Evolutionary conservation across 2,329 filamentous ascomycete species (phyloP).

Genomic region (Phyllosticta citribraziliensis): DNA sequence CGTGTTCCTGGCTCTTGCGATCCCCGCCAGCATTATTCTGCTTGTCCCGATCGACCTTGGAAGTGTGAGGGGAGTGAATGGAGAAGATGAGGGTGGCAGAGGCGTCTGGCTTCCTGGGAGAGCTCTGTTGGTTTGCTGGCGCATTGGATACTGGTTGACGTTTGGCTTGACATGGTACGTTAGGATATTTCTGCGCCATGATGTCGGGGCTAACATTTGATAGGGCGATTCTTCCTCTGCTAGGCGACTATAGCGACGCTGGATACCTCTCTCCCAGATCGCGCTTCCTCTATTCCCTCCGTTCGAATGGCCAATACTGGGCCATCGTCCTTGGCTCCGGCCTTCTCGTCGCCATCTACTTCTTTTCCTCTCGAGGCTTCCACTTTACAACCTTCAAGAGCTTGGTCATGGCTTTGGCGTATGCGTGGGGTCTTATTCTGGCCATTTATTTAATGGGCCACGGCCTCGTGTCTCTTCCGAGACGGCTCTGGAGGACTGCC

Average conservation of each 20-base stretch:
- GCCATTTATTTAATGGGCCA: slow-evolving; percentile 98
- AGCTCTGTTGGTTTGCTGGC: slow-evolving; percentile 78
- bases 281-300: slow-evolving; percentile 73
- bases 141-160: slow-evolving; percentile 94
- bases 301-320: slow-evolving; percentile 82
- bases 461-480: slow-evolving; percentile 82
- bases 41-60: slow-evolving; percentile 94
- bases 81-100: slow-evolving; percentile 58
- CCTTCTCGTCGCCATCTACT: slow-evolving; percentile 66
- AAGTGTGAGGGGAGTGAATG: slow-evolving; percentile 57
- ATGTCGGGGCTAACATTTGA: slow-evolving; percentile 1
- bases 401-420: slow-evolving; percentile 84
- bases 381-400: slow-evolving; percentile 66
- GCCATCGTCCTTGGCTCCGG: slow-evolving; percentile 64
- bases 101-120: slow-evolving; percentile 81
- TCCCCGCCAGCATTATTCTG: slow-evolving; percentile 83
- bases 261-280: slow-evolving; percentile 81
- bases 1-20: slow-evolving; percentile 89
- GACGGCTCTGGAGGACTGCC: slow-evolving; percentile 68
- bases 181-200: not conserved
- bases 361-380: slow-evolving; percentile 69
- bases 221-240: slow-evolving; percentile 81
- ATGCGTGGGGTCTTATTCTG: slow-evolving; percentile 83
- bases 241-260: slow-evolving; percentile 90
- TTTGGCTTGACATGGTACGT: slow-evolving; percentile 84